phyloP scores from a whole-genome alignment of 441 rosid species.

The Biscutella laevigata region DNA sequence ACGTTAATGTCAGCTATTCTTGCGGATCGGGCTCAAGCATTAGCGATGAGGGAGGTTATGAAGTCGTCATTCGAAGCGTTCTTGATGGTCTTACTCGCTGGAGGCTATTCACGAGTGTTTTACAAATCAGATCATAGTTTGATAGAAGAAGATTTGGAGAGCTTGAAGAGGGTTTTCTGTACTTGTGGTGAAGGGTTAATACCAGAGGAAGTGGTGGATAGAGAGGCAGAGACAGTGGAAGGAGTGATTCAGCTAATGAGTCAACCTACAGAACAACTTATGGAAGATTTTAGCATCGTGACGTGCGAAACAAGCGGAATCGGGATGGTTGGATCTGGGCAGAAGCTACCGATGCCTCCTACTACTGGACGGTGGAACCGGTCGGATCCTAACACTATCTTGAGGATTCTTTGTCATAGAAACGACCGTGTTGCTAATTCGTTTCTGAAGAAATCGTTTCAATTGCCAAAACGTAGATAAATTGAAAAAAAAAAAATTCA shows the following conservation, averaged over 20 bases:
- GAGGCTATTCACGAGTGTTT: conserved; percentile 58
- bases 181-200: conserved; percentile 76
- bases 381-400: conserved; percentile 68
- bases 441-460: conserved; percentile 66
- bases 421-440: conserved; percentile 57
- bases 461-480: conserved; percentile 51
- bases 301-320: conserved; percentile 59
- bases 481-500: background rate
- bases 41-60: conserved; percentile 76
- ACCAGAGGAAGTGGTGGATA: conserved; percentile 50
- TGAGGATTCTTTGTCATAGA: conserved; percentile 73
- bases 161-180: conserved; percentile 56
- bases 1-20: conserved; percentile 60
- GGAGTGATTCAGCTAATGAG: conserved; percentile 70
- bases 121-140: conserved; percentile 42
- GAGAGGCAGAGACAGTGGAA: conserved; percentile 67
- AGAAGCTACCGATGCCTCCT: conserved; percentile 79
- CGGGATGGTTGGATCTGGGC: conserved; percentile 40
- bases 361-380: conserved; percentile 73
- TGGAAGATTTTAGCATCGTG: conserved; percentile 68
- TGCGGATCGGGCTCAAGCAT: conserved; percentile 58
- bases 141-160: conserved; percentile 63
- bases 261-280: conserved; percentile 63
- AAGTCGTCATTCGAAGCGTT: conserved; percentile 65
- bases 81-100: conserved; percentile 73